Evolutionary conservation across 1,139 yeast species (phyloP).

Genomic region (Scheffersomyces parashehatae): DNA sequence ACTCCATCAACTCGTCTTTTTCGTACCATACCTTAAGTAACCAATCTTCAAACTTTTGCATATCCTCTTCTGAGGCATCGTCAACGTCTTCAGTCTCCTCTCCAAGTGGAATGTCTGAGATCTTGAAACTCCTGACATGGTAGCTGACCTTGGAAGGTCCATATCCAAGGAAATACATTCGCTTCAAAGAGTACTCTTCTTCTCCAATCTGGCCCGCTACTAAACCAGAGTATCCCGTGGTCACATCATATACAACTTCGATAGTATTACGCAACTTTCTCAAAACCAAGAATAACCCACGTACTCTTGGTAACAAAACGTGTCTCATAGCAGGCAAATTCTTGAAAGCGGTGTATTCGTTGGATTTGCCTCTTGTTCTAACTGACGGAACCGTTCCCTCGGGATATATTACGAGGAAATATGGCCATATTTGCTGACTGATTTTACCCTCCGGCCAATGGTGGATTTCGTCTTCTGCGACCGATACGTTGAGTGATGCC

Average conservation of each 20-base stretch:
- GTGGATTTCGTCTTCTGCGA: constrained; percentile 14
- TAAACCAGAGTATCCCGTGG: constrained; percentile 80
- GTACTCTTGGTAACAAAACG: constrained; percentile 74
- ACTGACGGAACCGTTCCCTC: constrained; percentile 90
- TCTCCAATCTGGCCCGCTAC: constrained; percentile 70
- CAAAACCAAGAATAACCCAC: constrained; percentile 75
- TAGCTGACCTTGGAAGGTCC: constrained; percentile 70
- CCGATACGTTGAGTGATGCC: constrained; percentile 20
- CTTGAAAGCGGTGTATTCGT: constrained; percentile 54
- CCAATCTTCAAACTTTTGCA: constrained; percentile 70
- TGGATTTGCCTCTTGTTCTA: constrained; percentile 61
- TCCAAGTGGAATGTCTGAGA: constrained; percentile 69
- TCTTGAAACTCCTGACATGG: constrained; percentile 57
- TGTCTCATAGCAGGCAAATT: constrained; percentile 52
- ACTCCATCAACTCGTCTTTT: constrained; percentile 69
- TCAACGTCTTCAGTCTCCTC: constrained; percentile 47
- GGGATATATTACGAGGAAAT: constrained; percentile 73
- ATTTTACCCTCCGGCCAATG: constrained; percentile 43
- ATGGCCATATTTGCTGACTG: constrained; percentile 40
- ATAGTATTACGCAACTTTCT: constrained; percentile 59
- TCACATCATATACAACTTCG: constrained; percentile 75
- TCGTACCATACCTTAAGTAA: constrained; percentile 70
- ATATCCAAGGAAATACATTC: constrained; percentile 65
- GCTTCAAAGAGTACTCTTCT: constrained; percentile 64
- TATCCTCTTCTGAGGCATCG: constrained; percentile 43